Base-by-base conservation (phyloP, 2,329 filamentous ascomycete genomes). In the Aspergillaceae sp. region DNA sequence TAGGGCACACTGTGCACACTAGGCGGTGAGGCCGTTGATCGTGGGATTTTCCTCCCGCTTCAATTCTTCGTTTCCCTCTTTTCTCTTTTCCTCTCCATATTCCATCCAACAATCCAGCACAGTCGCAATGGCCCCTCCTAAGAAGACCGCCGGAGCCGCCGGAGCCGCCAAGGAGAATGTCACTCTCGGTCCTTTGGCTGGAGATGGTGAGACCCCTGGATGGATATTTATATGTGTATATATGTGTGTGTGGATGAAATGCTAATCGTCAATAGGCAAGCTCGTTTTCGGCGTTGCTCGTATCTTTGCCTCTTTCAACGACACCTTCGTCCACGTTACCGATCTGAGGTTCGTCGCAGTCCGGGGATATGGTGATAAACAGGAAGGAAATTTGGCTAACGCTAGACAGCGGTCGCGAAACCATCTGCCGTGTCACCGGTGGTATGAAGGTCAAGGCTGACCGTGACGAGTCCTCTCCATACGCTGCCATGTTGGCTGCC, bases 381-480 rank as follows among this genome's bases (percentile, higher is more conserved):
- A 19, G 19, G 19, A 19, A 19, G 19, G 1, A 19, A 19, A 19
- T 19, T 19, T 19, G 19, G 33, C 51, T 56, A 52, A 56, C 38
- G 8, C 27, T 19, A 10, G 29, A 73, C 79, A 94, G 87, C 78
- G 92, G 92, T 78, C 92, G 92, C 77, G 92, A 98, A 86, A 98
- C 94, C 78, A 96, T 98, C 80, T 87, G 83, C 83, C 90, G 92
- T 87, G 91, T 98, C 64, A 98, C 94, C 67, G 92, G 94, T 79
- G 94, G 94, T 72, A 98, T 98, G 92, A 98, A 98, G 83, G 92
- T 98, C 83, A 98, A 98, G 86, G 90, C 90, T 75, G 90, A 98
- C 72, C 91, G 92, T 82, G 92, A 98, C 79, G 92, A 98, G 82
- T 97, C 91, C 68, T 97, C 92, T 62, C 92, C 92, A 67, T 98